phyloP scores from a whole-genome alignment of 192 early-diverging fungal genomes.

The Funneliformis mosseae region DNA sequence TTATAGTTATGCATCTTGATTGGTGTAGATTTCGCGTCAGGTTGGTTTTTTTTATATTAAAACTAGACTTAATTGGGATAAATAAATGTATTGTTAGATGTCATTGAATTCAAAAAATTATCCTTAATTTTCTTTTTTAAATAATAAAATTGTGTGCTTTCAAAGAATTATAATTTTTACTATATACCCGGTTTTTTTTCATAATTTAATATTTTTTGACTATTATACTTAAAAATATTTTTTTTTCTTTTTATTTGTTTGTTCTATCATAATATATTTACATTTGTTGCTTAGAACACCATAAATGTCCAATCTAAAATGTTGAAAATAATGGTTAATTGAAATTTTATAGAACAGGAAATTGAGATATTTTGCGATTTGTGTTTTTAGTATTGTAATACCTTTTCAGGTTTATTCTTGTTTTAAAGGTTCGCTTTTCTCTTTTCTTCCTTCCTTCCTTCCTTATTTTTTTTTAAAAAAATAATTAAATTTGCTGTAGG shows the following conservation, averaged over 20 bases:
- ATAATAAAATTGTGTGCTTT: not conserved
- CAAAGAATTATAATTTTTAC: not conserved
- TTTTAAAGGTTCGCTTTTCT: not conserved
- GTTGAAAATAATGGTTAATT: not conserved
- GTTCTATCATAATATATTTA: not conserved
- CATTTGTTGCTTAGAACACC: not conserved
- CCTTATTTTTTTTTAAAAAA: not conserved
- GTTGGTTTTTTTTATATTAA: not conserved
- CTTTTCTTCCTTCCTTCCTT: too few relatives aligned
- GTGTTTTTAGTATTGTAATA: not conserved
- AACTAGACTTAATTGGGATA: not conserved
- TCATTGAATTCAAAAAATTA: not conserved
- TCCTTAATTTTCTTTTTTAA: not conserved
- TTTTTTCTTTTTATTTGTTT: not conserved
- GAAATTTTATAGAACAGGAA: not conserved
- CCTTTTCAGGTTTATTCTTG: not conserved
- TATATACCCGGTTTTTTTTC: not conserved
- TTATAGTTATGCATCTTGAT: conserved; percentile 12
- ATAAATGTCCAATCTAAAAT: not conserved
- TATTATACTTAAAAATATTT: not conserved
- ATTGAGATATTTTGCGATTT: not conserved
- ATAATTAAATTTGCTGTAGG: not conserved
- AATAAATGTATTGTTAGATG: not conserved
- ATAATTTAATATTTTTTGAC: not conserved
- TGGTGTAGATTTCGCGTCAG: conserved; percentile 1